These are phyloP conservation scores for Fraxinus cuspidata DNA, from an alignment of 257 asterid species.

Conservation along the genomic window DNA sequence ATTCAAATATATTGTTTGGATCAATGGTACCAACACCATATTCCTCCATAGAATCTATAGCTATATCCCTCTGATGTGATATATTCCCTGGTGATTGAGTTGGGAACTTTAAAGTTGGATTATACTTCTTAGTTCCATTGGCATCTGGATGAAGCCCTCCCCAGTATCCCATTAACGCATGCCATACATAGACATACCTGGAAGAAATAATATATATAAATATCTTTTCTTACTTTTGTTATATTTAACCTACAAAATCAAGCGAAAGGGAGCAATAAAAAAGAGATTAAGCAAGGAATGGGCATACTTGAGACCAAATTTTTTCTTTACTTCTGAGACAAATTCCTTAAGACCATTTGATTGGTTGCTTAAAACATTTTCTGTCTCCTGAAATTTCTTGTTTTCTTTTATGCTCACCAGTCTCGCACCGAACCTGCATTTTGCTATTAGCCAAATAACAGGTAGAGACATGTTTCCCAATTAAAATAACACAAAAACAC, in stretches of 20 bases:
- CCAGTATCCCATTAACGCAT: slow-evolving; percentile 57
- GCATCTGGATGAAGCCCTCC: slow-evolving; percentile 49
- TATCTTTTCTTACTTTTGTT: background rate
- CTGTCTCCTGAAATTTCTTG: slow-evolving; percentile 41
- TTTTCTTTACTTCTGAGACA: slow-evolving; percentile 42
- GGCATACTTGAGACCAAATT: slow-evolving; percentile 43
- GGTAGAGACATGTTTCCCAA: background rate
- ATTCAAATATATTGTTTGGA: slow-evolving; percentile 41
- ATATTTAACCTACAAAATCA: background rate
- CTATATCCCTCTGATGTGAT: slow-evolving; percentile 42
- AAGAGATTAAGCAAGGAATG: slow-evolving; percentile 3
- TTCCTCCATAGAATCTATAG: slow-evolving; percentile 45
- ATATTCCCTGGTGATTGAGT: slow-evolving; percentile 45
- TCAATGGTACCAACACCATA: slow-evolving; percentile 46
- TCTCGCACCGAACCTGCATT: slow-evolving; percentile 59
- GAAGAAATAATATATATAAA: slow-evolving; percentile 4
- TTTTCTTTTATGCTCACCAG: slow-evolving; percentile 57
- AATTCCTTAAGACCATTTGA: slow-evolving; percentile 47
- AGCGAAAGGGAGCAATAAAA: background rate
- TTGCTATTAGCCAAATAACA: background rate
- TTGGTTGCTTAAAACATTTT: slow-evolving; percentile 30
- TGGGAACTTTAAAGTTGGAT: slow-evolving; percentile 44
- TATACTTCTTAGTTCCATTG: slow-evolving; percentile 39
- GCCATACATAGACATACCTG: slow-evolving; percentile 54
- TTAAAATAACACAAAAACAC: slow-evolving; percentile 3